Percentiles rank a stretch among this genome's conserved stretches.
phyloP scores from a whole-genome alignment of 306 rosid species.

The Geum urbanum region DNA sequence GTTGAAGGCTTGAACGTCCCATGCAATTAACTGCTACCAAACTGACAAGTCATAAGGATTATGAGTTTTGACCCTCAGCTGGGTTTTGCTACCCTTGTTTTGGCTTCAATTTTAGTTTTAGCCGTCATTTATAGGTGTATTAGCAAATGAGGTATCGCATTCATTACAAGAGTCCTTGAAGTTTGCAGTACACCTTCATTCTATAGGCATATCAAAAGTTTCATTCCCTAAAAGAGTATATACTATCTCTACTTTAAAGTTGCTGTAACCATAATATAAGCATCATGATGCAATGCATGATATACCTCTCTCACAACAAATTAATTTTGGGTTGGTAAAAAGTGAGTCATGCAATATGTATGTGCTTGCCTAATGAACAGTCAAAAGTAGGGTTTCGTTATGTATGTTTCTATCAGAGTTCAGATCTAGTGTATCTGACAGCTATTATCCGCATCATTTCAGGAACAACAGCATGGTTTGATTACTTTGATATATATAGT shows the following conservation, averaged over 20 bases:
- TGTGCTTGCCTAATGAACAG: not conserved
- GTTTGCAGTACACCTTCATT: too few species aligned
- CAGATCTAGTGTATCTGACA: not conserved
- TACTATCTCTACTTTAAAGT: not conserved
- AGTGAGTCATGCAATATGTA: not conserved
- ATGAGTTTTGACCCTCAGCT: not conserved
- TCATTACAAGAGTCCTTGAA: not conserved
- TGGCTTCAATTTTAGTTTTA: not conserved
- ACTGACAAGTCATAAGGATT: not conserved
- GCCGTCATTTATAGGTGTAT: not conserved
- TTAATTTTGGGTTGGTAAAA: not conserved
- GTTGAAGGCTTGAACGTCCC: not conserved
- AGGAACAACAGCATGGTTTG: not conserved
- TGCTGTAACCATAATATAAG: not conserved
- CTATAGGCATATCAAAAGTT: not conserved
- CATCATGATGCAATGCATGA: conserved; percentile 10
- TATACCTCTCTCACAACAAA: not conserved
- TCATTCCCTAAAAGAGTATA: not conserved
- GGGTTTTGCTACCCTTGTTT: not conserved
- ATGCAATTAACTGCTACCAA: not conserved
- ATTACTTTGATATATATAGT: too few species aligned
- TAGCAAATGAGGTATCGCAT: not conserved
- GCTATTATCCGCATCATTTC: not conserved
- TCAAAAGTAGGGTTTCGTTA: not conserved
- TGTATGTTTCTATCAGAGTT: not conserved